Conservation (phyloP, 805 yeast species). For the Kuraishia floccosa region DNA sequence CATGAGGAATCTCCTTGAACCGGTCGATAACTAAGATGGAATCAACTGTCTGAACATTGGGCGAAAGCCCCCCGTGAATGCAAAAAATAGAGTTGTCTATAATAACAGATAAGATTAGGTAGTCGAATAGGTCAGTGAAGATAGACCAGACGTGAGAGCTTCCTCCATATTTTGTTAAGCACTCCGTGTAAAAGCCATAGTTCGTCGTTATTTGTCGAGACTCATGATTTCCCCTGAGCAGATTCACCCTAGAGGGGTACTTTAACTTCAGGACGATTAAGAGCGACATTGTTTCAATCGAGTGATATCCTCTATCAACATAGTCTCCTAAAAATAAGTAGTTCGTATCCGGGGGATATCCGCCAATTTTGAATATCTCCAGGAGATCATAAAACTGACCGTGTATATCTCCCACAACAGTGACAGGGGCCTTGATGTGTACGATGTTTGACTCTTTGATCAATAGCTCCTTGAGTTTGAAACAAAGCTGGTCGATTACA, state of each 20-base stretch:
- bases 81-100: slow-evolving; percentile 87
- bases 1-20: slow-evolving; percentile 93
- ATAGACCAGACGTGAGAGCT: slow-evolving; percentile 72
- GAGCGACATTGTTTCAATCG: slow-evolving; percentile 84
- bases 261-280: slow-evolving; percentile 75
- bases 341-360: slow-evolving; percentile 86
- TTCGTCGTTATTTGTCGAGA: slow-evolving; percentile 94
- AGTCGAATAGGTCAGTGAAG: slow-evolving; percentile 90
- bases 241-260: slow-evolving; percentile 73
- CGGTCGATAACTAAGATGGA: slow-evolving; percentile 86
- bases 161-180: slow-evolving; percentile 75
- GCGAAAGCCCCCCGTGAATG: slow-evolving; percentile 95
- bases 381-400: slow-evolving; percentile 93
- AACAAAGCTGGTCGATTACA: slow-evolving; percentile 63
- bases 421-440: slow-evolving; percentile 73
- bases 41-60: slow-evolving; percentile 88
- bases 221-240: slow-evolving; percentile 94
- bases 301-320: slow-evolving; percentile 90
- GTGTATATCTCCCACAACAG: slow-evolving; percentile 95
- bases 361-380: slow-evolving; percentile 91
- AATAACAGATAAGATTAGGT: slow-evolving; percentile 76
- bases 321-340: slow-evolving; percentile 91
- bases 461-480: slow-evolving; percentile 71
- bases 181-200: slow-evolving; percentile 94
- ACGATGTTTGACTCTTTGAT: slow-evolving; percentile 80